A percentile compares a stretch with the other conserved stretches of the same genome.
Conservation (phyloP, 768 basidiomycete genomes). For the Tylopilus rubrobrunneus region DNA sequence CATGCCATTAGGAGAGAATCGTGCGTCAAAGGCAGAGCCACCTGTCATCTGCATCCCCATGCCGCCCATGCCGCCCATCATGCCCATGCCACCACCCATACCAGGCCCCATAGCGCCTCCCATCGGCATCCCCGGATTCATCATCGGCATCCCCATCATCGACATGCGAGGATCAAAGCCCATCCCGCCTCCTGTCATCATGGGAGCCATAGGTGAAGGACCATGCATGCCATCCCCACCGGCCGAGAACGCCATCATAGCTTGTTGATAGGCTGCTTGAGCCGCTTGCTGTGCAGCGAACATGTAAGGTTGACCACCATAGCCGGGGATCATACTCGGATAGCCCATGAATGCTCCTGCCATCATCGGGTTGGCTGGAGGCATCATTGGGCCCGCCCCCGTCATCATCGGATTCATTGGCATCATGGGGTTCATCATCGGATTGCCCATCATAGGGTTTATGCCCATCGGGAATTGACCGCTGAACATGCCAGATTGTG, state of each 20-base stretch:
- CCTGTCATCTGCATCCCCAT: constrained; percentile 61
- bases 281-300: constrained; percentile 82
- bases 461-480: constrained; percentile 41
- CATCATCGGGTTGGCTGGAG: constrained; percentile 46
- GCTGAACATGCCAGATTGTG: constrained; percentile 75
- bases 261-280: constrained; percentile 83
- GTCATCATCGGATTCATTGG: constrained; percentile 57
- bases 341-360: constrained; percentile 47
- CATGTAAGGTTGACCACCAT: constrained; percentile 70
- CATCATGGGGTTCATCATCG: constrained; percentile 51
- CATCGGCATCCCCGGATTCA: constrained; percentile 41
- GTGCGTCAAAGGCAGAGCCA: constrained; percentile 55
- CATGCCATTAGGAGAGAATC: constrained; percentile 41
- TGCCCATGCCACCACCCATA: constrained; percentile 34
- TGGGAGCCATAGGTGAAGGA: constrained; percentile 42
- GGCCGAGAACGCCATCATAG: constrained; percentile 80
- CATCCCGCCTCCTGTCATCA: constrained; percentile 56
- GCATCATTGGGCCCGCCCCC: constrained; percentile 33
- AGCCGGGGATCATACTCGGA: constrained; percentile 38
- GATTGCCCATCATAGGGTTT: constrained; percentile 74
- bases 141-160: constrained; percentile 76
- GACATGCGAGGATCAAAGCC: constrained; percentile 75
- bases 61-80: constrained; percentile 42
- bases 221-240: constrained; percentile 54
- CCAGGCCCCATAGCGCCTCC: constrained; percentile 34